Percentiles rank a stretch among this genome's conserved stretches.
These are phyloP conservation scores for Tritrichomonas musculus DNA, from an alignment of 208 protist genomes.

Conservation along the genomic window DNA sequence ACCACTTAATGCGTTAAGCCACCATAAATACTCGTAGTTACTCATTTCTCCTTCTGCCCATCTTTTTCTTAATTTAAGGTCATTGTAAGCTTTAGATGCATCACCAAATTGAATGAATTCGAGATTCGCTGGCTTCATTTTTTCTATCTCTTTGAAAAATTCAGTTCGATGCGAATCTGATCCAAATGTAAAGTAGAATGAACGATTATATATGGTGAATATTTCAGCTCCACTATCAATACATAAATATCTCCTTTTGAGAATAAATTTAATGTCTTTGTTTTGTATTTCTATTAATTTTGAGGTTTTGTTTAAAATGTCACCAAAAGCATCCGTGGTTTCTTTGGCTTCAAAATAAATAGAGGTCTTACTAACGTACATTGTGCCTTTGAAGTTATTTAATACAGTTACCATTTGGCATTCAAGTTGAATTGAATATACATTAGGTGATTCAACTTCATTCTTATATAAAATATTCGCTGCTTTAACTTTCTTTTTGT, in stretches of 20 bases:
- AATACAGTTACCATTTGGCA: not conserved
- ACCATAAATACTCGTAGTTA: slow-evolving; percentile 38
- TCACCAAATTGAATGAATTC: not conserved
- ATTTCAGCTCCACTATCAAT: not conserved
- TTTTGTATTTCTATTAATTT: not conserved
- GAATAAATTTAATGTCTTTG: not conserved
- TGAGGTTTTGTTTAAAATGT: not conserved
- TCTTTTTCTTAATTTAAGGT: not conserved
- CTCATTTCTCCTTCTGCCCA: slow-evolving; percentile 17
- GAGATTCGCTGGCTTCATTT: not conserved
- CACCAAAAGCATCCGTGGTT: not conserved
- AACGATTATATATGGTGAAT: not conserved
- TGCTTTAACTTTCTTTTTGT: too few species aligned
- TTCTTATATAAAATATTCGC: not conserved
- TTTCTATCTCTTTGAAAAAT: not conserved
- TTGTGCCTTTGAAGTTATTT: not conserved
- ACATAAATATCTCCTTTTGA: not conserved
- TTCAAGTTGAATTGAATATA: not conserved
- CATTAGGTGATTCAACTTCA: not conserved
- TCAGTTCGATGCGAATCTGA: too few species aligned
- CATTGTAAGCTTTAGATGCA: not conserved
- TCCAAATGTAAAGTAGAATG: not conserved
- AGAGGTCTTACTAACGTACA: not conserved
- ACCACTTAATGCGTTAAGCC: slow-evolving; percentile 84
- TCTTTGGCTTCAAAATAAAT: not conserved